phyloP scores from a whole-genome alignment of 352 stramenopile species.

The Phytophthora cajani region DNA sequence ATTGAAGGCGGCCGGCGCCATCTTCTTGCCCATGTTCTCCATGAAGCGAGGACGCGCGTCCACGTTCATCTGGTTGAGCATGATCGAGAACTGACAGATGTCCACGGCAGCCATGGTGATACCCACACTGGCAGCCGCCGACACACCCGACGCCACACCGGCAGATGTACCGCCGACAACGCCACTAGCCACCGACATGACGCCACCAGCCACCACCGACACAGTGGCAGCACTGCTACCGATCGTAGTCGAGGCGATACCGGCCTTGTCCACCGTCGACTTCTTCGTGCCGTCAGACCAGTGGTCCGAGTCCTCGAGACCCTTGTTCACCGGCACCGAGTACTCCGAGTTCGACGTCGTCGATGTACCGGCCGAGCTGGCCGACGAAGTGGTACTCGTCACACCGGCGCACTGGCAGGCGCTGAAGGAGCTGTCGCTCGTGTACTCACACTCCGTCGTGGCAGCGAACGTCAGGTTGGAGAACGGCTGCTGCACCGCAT shows the following conservation, averaged over 20 bases:
- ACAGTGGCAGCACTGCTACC: conserved; percentile 65
- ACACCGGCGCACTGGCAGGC: conserved; percentile 70
- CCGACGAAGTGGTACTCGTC: conserved; percentile 24
- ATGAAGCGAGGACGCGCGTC: conserved; percentile 74
- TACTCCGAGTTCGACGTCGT: conserved; percentile 29
- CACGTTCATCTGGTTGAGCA: conserved; percentile 88
- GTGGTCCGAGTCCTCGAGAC: conserved; percentile 67
- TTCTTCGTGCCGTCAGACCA: conserved; percentile 68
- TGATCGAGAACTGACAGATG: conserved; percentile 83
- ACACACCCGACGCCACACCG: conserved; percentile 63
- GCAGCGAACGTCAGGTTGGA: conserved; percentile 64
- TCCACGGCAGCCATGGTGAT: conserved; percentile 77
- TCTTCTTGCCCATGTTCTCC: conserved; percentile 79
- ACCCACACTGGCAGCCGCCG: conserved; percentile 65
- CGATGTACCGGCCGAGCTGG: conserved; percentile 20
- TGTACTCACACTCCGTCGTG: conserved; percentile 63
- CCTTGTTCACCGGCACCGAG: conserved; percentile 60
- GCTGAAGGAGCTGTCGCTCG: conserved; percentile 58
- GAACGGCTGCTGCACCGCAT: conserved; percentile 50
- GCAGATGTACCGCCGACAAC: conserved; percentile 63
- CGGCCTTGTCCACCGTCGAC: conserved; percentile 71
- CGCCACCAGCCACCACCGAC: conserved; percentile 62
- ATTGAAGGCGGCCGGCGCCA: conserved; percentile 63
- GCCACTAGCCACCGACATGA: conserved; percentile 69
- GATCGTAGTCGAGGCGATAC: conserved; percentile 60